phyloP scores from a whole-genome alignment of 2,329 filamentous ascomycete genomes.

The Paracorniculantispora psalliotae region DNA sequence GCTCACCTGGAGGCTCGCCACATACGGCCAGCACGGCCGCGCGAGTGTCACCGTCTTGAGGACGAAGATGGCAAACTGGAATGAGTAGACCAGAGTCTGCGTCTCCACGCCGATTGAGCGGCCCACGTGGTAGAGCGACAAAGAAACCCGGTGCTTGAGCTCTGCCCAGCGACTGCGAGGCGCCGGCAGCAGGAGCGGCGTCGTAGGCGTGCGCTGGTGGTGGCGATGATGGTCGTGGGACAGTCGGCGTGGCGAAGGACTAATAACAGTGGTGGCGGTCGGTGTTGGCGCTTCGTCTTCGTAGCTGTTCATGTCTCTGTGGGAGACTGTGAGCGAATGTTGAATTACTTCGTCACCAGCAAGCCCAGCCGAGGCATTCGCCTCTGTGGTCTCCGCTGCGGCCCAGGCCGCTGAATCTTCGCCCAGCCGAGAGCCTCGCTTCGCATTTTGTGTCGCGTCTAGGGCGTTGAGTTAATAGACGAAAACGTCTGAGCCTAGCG shows the following conservation, averaged over 20 bases:
- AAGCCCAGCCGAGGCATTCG: neutral
- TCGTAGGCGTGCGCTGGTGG: conserved; percentile 16
- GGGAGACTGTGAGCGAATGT: conserved; percentile 8
- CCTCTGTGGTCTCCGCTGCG: neutral
- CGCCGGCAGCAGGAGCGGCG: conserved; percentile 47
- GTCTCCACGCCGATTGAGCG: conserved; percentile 24
- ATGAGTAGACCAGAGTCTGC: conserved; percentile 28
- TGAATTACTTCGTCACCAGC: neutral
- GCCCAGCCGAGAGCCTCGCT: conserved; percentile 19
- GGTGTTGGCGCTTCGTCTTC: neutral
- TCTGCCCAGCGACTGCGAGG: conserved; percentile 33
- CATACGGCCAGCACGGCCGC: conserved; percentile 67
- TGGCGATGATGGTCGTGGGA: neutral
- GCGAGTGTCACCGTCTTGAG: conserved; percentile 62
- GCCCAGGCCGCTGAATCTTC: neutral
- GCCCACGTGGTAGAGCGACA: conserved; percentile 31
- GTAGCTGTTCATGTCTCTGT: conserved; percentile 3
- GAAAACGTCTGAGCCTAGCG: neutral
- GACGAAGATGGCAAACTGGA: conserved; percentile 60
- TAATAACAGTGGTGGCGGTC: neutral
- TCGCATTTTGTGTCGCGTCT: conserved; percentile 13
- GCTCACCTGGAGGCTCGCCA: conserved; percentile 57
- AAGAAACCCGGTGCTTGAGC: conserved; percentile 28
- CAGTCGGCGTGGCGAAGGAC: neutral
- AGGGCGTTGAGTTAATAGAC: neutral